Evolutionary conservation across 2,329 filamentous ascomycete genomes (phyloP), one percentile per base, ranked within the genome.

Genomic region (Hypoxylon sp.): DNA sequence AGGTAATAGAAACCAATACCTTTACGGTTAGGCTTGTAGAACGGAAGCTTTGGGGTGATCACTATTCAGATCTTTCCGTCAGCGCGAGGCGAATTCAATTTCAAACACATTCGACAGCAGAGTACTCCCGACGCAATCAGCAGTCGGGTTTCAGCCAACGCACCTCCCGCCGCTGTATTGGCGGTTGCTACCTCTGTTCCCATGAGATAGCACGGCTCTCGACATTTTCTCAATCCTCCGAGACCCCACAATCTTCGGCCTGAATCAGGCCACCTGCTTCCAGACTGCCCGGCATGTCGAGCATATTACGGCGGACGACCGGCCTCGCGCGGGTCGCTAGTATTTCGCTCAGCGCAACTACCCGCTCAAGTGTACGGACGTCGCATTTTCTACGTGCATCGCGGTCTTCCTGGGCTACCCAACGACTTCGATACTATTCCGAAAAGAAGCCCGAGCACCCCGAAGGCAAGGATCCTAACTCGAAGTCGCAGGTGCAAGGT

Each of bases 281-380:
- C 68, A 53, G 67, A 70, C 60, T 70, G 76, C 72, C 74, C 75
- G 68, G 48, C 69, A 79, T 79, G 78, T 79, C 78, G 67, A 76
- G 73, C 73, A 70, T 78, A 66, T 56, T 79, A 58, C 73, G 77
- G 69, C 76, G 75, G 69, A 76, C 77, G 60, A 68, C 74, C 58
- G 70, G 74, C 61, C 64, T 79, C 56, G 71, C 72, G 67, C 75
- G 75, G 54, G 56, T 75, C 51, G 71, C 77, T 50, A 70, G 61
- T 48, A 61, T 72, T 42, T 75, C 76, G 31, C 61, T 77, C 54
- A 68, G 50, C 64, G 59, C 70, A 31, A 63, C 73, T 8, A 33
- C 75, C 17, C 77, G 76, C 27, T 72, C 74, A 30, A 75, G 50
- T 51, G 57, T 75, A 57, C 74, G 75, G 44, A 70, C 73, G 27